Percentiles rank a stretch among this genome's conserved stretches.
Evolutionary conservation across 1,284 basidiomycete species (phyloP).

Genomic region (Naganishia sp.): DNA sequence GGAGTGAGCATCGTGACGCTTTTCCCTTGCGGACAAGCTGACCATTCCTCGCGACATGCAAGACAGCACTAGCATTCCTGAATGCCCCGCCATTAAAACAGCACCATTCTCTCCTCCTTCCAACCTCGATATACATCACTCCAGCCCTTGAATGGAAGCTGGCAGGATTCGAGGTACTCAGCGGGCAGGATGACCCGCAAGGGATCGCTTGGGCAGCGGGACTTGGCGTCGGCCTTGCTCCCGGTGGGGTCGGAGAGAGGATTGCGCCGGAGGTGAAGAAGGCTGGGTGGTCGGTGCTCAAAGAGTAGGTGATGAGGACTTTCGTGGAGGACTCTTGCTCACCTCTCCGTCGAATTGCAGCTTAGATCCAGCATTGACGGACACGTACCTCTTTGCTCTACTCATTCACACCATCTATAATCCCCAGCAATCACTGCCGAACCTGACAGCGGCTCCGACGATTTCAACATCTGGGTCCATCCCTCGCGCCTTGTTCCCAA

Average conservation of each 20-base stretch:
- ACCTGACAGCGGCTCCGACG: slow-evolving; percentile 66
- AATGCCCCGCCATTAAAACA: slow-evolving; percentile 82
- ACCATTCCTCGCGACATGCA: slow-evolving; percentile 52
- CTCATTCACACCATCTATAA: slow-evolving; percentile 85
- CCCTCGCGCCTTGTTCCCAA: slow-evolving; percentile 72
- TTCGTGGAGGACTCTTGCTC: not conserved
- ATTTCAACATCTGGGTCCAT: slow-evolving; percentile 75
- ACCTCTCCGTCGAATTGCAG: slow-evolving; percentile 54
- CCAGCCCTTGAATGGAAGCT: slow-evolving; percentile 91
- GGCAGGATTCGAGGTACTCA: slow-evolving; percentile 89
- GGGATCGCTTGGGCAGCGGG: slow-evolving; percentile 56
- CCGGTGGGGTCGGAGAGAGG: slow-evolving; percentile 62
- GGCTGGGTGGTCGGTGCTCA: slow-evolving; percentile 76
- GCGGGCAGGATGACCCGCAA: slow-evolving; percentile 49
- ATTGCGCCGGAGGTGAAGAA: slow-evolving; percentile 86
- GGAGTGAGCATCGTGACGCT: slow-evolving; percentile 62
- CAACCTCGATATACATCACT: slow-evolving; percentile 77
- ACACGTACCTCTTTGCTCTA: slow-evolving; percentile 83
- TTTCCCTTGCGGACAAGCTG: not conserved
- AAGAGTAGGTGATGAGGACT: slow-evolving; percentile 64
- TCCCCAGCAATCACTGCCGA: slow-evolving; percentile 65
- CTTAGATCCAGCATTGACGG: slow-evolving; percentile 68
- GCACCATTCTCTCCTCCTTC: slow-evolving; percentile 76
- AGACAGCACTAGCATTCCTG: slow-evolving; percentile 82
- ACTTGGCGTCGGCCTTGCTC: slow-evolving; percentile 67